Conservation (phyloP, 2,329 filamentous ascomycete genomes). For the Aureobasidium pullulans region DNA sequence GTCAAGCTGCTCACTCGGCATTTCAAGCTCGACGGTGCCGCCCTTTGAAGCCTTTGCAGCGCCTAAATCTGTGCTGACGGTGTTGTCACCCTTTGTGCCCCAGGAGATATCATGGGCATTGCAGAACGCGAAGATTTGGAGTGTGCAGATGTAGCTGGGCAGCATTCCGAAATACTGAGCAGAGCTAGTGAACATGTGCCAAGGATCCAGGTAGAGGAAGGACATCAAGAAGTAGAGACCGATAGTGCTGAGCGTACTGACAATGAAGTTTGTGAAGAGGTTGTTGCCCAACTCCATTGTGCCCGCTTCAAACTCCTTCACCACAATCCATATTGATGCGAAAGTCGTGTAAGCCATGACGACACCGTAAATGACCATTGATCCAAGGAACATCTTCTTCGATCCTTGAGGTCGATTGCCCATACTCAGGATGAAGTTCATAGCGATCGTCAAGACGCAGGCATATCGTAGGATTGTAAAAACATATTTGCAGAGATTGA, state of each 20-base stretch:
- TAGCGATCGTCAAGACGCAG: constrained; percentile 78
- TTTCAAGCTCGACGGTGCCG: constrained; percentile 84
- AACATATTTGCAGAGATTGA: constrained; percentile 74
- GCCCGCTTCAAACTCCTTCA: constrained; percentile 56
- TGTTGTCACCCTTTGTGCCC: constrained; percentile 98
- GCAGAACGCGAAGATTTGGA: constrained; percentile 98
- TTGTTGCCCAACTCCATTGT: constrained; percentile 66
- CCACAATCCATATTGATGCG: constrained; percentile 78
- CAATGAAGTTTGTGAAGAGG: constrained; percentile 89
- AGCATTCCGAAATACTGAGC: constrained; percentile 89
- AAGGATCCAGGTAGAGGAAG: constrained; percentile 92
- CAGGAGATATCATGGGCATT: constrained; percentile 98
- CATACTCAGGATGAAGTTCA: constrained; percentile 93
- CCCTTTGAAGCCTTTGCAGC: constrained; percentile 68
- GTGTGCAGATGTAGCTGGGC: constrained; percentile 89
- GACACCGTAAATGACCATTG: constrained; percentile 81
- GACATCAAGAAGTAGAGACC: constrained; percentile 96
- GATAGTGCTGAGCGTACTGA: constrained; percentile 80
- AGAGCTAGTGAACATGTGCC: constrained; percentile 96
- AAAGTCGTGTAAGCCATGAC: constrained; percentile 97
- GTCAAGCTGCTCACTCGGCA: constrained; percentile 95
- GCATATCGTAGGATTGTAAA: constrained; percentile 81
- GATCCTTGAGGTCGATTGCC: constrained; percentile 94
- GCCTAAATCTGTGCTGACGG: constrained; percentile 85
- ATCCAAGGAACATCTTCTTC: constrained; percentile 78